These are phyloP conservation scores for Drechslerella dactyloides DNA, from an alignment of 2,329 filamentous ascomycete genomes.

Conservation along the genomic window DNA sequence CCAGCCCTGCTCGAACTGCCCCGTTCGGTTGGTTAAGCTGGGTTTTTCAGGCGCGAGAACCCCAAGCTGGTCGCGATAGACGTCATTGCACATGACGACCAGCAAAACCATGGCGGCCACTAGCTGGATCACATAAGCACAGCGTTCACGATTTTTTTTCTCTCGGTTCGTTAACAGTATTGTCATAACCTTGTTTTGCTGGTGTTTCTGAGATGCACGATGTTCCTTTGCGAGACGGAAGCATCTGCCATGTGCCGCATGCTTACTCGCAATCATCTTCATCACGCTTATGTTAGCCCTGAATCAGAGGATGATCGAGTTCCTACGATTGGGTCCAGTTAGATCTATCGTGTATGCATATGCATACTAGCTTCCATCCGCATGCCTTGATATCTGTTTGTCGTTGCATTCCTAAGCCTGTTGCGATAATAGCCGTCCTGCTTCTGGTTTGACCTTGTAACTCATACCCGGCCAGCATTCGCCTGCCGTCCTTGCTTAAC, in stretches of 20 bases:
- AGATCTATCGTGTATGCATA: no score
- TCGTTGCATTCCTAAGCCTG: no score
- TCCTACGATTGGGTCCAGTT: no score
- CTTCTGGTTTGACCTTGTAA: no score
- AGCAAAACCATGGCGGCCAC: not conserved
- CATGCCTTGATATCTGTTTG: no score
- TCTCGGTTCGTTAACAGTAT: not conserved
- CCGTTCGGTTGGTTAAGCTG: slow-evolving; percentile 24
- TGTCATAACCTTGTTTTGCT: not conserved
- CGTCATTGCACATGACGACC: slow-evolving; percentile 47
- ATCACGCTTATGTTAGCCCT: not conserved
- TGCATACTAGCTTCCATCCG: no score
- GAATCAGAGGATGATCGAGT: no score
- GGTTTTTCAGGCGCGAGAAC: slow-evolving; percentile 10
- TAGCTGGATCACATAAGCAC: not conserved
- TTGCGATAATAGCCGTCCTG: no score
- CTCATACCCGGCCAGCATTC: no score
- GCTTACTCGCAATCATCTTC: not conserved
- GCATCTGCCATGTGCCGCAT: not conserved
- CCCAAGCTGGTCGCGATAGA: slow-evolving; percentile 12
- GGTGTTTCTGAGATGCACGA: not conserved
- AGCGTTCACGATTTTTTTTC: not conserved
- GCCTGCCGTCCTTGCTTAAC: no score
- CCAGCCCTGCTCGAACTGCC: slow-evolving; percentile 16
- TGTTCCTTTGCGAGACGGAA: not conserved